These are phyloP conservation scores for Symbiotaphrina buchneri DNA, from an alignment of 495 filamentous ascomycete genomes.

Conservation along the genomic window DNA sequence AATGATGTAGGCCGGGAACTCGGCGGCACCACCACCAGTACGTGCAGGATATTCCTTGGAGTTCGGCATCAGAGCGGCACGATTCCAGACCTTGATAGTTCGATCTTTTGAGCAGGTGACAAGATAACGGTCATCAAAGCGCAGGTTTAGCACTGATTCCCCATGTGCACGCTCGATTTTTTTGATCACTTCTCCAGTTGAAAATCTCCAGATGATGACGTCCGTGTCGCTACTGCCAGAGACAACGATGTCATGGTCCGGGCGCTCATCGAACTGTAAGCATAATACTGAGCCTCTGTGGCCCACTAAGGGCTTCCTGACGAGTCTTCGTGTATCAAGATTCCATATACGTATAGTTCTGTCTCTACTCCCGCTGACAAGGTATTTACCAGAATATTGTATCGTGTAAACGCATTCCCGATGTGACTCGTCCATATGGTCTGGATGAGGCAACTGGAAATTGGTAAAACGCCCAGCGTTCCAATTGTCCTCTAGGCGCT, in stretches of 20 bases:
- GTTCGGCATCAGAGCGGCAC: conserved; percentile 38
- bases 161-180: conserved; percentile 51
- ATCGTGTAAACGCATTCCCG: conserved; percentile 88
- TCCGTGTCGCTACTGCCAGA: conserved; percentile 81
- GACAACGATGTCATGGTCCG: conserved; percentile 75
- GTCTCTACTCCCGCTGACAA: conserved; percentile 88
- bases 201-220: conserved; percentile 84
- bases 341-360: conserved; percentile 80
- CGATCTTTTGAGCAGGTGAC: conserved; percentile 97
- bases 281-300: conserved; percentile 81
- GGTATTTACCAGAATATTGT: conserved; percentile 61
- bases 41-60: conserved; percentile 39
- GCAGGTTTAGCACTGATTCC: conserved; percentile 87
- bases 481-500: conserved; percentile 81
- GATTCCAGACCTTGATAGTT: conserved; percentile 87
- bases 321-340: conserved; percentile 53
- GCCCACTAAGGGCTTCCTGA: conserved; percentile 44
- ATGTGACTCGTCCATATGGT: conserved; percentile 64
- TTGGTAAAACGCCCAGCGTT: conserved; percentile 54
- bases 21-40: conserved; percentile 3
- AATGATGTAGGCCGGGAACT: conserved; percentile 28
- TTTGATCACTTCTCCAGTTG: conserved; percentile 60
- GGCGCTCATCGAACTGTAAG: conserved; percentile 86
- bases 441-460: conserved; percentile 76
- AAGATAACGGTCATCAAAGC: conserved; percentile 74